Evolutionary conservation across 1,139 yeast species (phyloP).

Genomic region (Torulaspora pretoriensis): DNA sequence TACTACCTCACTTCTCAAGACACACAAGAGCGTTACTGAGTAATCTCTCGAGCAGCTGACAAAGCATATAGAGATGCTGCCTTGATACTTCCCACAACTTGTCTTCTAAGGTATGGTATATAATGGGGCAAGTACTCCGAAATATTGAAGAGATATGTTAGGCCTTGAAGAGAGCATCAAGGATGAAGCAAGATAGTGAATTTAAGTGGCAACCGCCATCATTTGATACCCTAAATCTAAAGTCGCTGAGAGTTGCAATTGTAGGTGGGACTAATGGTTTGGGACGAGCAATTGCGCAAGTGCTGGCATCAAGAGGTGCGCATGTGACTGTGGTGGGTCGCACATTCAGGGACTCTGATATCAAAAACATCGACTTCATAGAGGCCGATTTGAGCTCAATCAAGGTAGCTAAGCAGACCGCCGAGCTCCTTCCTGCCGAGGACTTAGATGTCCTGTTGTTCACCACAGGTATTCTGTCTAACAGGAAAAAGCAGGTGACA

Average conservation of each 20-base stretch:
- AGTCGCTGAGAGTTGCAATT: conserved; percentile 26
- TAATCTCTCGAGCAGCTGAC: too few relatives aligned
- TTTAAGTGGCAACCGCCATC: conserved; percentile 1
- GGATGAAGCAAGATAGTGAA: conserved; percentile 1
- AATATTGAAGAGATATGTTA: too few relatives aligned
- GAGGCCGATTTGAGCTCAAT: conserved; percentile 37
- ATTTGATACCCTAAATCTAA: neutral
- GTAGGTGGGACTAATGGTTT: conserved; percentile 42
- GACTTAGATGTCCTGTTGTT: conserved; percentile 33
- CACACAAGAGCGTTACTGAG: too few relatives aligned
- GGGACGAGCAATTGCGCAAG: conserved; percentile 36
- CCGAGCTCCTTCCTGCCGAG: conserved; percentile 27
- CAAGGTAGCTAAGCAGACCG: conserved; percentile 27
- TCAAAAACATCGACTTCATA: conserved; percentile 32
- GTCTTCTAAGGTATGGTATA: too few relatives aligned
- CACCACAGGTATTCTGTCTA: conserved; percentile 40
- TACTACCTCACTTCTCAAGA: too few relatives aligned
- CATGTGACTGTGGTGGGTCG: conserved; percentile 39
- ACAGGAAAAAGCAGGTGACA: conserved; percentile 33
- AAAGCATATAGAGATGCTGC: too few relatives aligned
- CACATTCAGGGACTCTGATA: conserved; percentile 35
- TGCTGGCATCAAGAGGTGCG: conserved; percentile 33
- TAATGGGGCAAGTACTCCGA: too few relatives aligned
- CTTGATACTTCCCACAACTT: too few relatives aligned
- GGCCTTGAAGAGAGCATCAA: too few relatives aligned